Percentiles rank a stretch among this genome's conserved stretches.
phyloP scores from a whole-genome alignment of 129 eudicot species.

The Dittrichia graveolens region DNA sequence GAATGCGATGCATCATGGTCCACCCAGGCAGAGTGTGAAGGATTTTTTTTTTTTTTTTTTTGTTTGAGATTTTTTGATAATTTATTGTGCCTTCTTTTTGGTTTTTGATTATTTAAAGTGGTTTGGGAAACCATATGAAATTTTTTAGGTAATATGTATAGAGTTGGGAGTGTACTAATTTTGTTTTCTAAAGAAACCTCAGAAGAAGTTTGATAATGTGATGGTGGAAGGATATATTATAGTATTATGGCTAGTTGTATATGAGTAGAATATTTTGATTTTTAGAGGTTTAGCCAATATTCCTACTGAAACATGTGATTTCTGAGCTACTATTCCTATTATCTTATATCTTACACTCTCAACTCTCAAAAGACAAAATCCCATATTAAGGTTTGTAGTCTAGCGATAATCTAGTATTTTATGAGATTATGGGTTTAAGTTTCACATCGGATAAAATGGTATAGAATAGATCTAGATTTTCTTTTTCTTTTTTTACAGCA shows the following conservation, averaged over 20 bases:
- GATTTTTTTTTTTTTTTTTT: neutral
- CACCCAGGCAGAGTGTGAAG: neutral
- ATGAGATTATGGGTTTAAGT: too few relatives aligned
- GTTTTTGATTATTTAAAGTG: slow-evolving; percentile 24
- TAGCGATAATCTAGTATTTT: too few relatives aligned
- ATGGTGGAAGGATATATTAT: neutral
- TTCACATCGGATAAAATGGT: too few relatives aligned
- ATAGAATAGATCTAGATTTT: too few relatives aligned
- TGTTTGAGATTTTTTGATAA: neutral
- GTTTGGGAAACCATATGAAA: slow-evolving; percentile 14
- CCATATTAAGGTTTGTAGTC: too few relatives aligned
- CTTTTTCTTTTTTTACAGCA: too few relatives aligned
- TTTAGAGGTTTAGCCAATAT: slow-evolving; percentile 1
- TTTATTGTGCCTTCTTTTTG: slow-evolving; percentile 1
- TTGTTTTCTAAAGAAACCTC: neutral
- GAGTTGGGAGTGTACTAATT: neutral
- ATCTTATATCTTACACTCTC: too few relatives aligned
- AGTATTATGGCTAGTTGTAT: neutral
- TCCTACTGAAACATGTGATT: neutral
- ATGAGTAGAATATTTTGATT: neutral
- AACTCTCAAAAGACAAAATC: too few relatives aligned
- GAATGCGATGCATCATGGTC: slow-evolving; percentile 13
- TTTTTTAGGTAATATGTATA: slow-evolving; percentile 16
- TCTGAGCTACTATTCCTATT: too few relatives aligned
- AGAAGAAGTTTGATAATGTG: neutral